Conservation (phyloP, 139 green algal species). For the Limnomonas spitsbergensis region DNA sequence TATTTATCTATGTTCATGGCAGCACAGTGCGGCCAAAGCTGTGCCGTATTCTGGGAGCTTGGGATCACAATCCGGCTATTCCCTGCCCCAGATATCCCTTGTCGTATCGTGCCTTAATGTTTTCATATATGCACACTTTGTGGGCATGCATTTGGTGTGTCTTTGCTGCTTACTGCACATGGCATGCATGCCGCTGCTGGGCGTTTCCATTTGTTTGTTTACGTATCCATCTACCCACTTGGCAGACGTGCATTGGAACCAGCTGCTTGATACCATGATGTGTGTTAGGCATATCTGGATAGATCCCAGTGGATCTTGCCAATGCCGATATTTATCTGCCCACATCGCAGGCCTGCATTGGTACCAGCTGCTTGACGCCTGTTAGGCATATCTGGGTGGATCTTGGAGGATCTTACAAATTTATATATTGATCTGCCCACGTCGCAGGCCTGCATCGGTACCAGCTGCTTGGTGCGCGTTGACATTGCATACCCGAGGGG, state of each 20-base stretch:
- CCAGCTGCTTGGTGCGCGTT: slow-evolving; percentile 64
- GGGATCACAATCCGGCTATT: too few species aligned
- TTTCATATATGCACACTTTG: slow-evolving; percentile 22
- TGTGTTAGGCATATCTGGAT: neutral
- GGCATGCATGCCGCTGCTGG: too few species aligned
- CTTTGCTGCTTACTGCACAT: too few species aligned
- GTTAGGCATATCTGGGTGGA: neutral
- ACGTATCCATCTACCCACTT: too few species aligned
- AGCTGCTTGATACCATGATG: neutral
- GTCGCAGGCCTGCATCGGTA: slow-evolving; percentile 46
- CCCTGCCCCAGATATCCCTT: too few species aligned
- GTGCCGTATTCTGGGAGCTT: too few species aligned
- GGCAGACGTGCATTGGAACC: neutral
- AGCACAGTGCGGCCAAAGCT: neutral
- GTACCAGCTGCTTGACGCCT: neutral
- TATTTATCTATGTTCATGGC: neutral
- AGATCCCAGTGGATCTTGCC: slow-evolving; percentile 1
- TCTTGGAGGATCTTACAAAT: slow-evolving; percentile 5
- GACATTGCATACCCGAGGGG: slow-evolving; percentile 67
- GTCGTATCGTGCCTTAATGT: slow-evolving; percentile 4
- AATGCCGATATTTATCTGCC: too few species aligned
- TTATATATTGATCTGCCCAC: neutral
- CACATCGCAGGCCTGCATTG: slow-evolving; percentile 2
- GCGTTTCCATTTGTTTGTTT: too few species aligned
- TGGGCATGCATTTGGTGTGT: too few species aligned